These are phyloP conservation scores for Botryosphaeria dothidea DNA, from an alignment of 2,329 filamentous ascomycete genomes.

Conservation along the genomic window DNA sequence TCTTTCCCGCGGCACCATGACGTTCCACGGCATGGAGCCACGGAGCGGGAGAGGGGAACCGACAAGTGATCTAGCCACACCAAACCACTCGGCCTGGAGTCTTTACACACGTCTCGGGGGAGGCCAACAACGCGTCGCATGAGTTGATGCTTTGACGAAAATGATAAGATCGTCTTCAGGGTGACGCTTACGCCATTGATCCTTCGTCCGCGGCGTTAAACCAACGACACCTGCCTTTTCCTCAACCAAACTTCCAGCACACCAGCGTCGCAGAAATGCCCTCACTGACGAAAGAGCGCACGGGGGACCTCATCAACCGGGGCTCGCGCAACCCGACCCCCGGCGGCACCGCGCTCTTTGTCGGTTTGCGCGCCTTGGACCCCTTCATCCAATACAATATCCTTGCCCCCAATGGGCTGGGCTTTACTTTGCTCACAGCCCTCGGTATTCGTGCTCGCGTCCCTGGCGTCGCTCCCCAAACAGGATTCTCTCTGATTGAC, in stretches of 20 bases:
- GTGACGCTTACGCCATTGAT: not conserved
- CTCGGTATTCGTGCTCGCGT: conserved; percentile 48
- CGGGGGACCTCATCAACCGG: conserved; percentile 39
- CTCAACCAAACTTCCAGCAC: not conserved
- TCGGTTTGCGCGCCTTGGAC: conserved; percentile 50
- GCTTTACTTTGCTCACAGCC: conserved; percentile 45
- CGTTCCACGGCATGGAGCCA: not conserved
- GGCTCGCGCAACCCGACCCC: conserved; percentile 43
- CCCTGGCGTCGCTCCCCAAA: conserved; percentile 32
- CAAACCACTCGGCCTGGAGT: too few relatives aligned
- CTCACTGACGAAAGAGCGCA: not conserved
- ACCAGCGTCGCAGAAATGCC: not conserved
- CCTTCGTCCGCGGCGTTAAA: too few relatives aligned
- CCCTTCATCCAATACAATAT: conserved; percentile 52
- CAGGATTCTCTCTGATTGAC: conserved; percentile 37
- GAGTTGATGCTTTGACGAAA: too few relatives aligned
- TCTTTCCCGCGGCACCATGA: not conserved
- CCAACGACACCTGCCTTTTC: too few relatives aligned
- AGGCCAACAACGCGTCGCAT: too few relatives aligned
- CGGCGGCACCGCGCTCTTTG: conserved; percentile 43
- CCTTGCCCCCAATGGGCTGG: conserved; percentile 43
- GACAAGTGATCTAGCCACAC: not conserved
- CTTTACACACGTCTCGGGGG: too few relatives aligned
- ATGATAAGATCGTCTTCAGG: not conserved
- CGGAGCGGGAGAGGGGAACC: not conserved